phyloP scores from a whole-genome alignment of 116 monocot species.

The Phalaenopsis hybrid region DNA sequence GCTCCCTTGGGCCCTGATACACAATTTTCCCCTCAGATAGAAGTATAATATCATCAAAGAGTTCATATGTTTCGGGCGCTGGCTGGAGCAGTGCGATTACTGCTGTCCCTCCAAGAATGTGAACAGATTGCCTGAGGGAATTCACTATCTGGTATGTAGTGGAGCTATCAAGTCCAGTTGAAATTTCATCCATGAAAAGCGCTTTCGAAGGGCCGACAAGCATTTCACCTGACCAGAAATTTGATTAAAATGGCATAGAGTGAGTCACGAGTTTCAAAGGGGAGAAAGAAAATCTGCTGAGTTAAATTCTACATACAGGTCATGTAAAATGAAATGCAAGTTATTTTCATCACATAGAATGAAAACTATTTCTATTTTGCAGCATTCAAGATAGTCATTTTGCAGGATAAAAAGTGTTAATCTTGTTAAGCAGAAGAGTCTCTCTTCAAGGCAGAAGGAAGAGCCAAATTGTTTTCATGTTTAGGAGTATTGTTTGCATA shows the following conservation, averaged over 20 bases:
- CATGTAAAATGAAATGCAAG: neutral
- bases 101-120: conserved; percentile 72
- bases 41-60: conserved; percentile 85
- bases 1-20: conserved; percentile 75
- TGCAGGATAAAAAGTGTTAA: neutral
- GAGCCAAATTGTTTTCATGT: neutral
- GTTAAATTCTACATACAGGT: neutral
- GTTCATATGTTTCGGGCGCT: conserved; percentile 80
- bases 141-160: conserved; percentile 83
- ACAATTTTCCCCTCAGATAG: conserved; percentile 84
- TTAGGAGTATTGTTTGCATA: neutral
- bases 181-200: conserved; percentile 91
- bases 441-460: neutral
- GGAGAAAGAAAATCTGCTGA: neutral
- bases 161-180: conserved; percentile 81
- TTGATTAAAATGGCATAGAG: neutral
- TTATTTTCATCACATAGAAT: neutral
- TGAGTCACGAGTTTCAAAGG: neutral
- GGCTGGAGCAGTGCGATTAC: conserved; percentile 74
- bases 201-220: conserved; percentile 76
- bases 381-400: neutral
- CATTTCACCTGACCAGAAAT: conserved; percentile 58
- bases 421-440: neutral
- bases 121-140: conserved; percentile 61
- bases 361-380: neutral